These are phyloP conservation scores for Argentina anserina DNA, from an alignment of 306 rosid genomes.

Conservation along the genomic window DNA sequence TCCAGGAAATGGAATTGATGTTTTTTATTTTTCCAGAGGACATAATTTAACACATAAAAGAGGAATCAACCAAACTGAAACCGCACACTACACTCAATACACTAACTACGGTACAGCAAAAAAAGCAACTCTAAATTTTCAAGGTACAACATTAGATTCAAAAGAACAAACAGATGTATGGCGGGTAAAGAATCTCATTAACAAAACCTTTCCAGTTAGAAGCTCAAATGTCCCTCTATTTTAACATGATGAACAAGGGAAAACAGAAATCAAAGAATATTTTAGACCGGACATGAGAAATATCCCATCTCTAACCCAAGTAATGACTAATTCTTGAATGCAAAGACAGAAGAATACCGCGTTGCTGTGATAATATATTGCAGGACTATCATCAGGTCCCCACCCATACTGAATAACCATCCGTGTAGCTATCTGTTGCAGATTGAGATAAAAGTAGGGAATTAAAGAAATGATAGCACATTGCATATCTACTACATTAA, in stretches of 20 bases:
- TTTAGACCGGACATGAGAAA: neutral
- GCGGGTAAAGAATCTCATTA: too few species aligned
- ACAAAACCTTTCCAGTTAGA: too few species aligned
- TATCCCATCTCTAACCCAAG: neutral
- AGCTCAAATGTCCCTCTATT: neutral
- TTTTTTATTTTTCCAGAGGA: neutral
- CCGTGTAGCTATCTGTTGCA: conserved; percentile 83
- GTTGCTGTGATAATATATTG: conserved; percentile 69
- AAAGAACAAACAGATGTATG: neutral
- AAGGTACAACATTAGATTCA: neutral
- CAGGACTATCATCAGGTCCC: conserved; percentile 99
- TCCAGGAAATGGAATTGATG: neutral
- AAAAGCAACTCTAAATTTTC: neutral
- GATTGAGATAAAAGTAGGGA: neutral
- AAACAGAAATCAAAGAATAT: neutral
- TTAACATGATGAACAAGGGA: neutral
- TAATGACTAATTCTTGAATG: conserved; percentile 15
- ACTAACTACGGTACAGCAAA: neutral
- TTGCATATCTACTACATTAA: conserved; percentile 18
- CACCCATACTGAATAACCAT: conserved; percentile 98
- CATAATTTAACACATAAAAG: neutral
- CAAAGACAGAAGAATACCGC: conserved; percentile 63
- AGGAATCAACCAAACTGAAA: neutral
- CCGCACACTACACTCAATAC: too few species aligned
- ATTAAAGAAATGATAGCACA: neutral